Evolutionary conservation across 1,284 basidiomycete species (phyloP).

Genomic region (Irpex lacteus): DNA sequence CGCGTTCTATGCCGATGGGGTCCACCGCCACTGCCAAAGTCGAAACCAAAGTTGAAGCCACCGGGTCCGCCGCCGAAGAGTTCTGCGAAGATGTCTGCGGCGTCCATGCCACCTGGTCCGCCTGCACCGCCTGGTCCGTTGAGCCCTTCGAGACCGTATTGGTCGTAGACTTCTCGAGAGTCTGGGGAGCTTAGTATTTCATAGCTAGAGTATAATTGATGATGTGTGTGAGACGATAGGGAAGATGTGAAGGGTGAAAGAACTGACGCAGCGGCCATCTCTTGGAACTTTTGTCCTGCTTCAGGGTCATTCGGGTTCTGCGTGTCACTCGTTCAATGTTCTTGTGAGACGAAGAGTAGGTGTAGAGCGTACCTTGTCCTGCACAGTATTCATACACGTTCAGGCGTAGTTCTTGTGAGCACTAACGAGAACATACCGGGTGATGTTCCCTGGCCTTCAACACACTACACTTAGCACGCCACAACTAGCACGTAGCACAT

Average conservation of each 20-base stretch:
- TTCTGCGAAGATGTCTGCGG: slow-evolving; percentile 74
- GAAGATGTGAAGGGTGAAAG: not conserved
- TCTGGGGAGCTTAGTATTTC: slow-evolving; percentile 83
- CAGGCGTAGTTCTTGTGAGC: not conserved
- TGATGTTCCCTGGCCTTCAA: slow-evolving; percentile 84
- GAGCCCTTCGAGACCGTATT: slow-evolving; percentile 72
- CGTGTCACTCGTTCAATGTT: not conserved
- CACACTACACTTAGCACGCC: slow-evolving; percentile 7
- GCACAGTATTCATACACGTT: slow-evolving; percentile 9
- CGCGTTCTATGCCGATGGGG: slow-evolving; percentile 40
- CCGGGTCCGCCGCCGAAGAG: slow-evolving; percentile 56
- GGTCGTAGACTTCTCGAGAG: slow-evolving; percentile 79
- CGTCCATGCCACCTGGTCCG: slow-evolving; percentile 45
- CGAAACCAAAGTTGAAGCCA: slow-evolving; percentile 43
- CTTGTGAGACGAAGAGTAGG: not conserved
- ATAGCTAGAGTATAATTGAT: slow-evolving; percentile 51
- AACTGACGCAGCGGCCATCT: slow-evolving; percentile 81
- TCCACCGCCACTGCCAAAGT: slow-evolving; percentile 49
- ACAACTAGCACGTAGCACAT: not conserved
- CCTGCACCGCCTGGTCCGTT: slow-evolving; percentile 39
- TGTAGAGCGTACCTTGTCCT: slow-evolving; percentile 58
- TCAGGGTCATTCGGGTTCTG: slow-evolving; percentile 80
- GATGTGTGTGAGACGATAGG: not conserved
- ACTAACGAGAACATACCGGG: slow-evolving; percentile 59
- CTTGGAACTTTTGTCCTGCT: slow-evolving; percentile 81